Conservation (phyloP, 2,329 filamentous ascomycete genomes). For the Fusarium hostae region DNA sequence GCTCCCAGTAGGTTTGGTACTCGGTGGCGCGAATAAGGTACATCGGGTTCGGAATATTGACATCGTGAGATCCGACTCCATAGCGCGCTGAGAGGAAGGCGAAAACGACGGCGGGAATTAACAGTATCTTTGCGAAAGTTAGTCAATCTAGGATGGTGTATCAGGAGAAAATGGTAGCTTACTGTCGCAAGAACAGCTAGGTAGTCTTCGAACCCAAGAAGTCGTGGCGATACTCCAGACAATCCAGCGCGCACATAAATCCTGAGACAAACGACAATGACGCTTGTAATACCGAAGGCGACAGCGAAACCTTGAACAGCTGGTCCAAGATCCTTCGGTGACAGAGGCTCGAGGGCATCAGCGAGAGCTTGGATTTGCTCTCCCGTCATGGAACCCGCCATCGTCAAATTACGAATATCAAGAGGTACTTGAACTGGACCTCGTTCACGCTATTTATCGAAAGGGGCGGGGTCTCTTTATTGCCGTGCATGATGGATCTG, state of each 20-base stretch:
- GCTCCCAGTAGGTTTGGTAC: constrained; percentile 19
- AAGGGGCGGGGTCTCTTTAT: not conserved
- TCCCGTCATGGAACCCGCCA: constrained; percentile 4
- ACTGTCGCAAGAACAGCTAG: not conserved
- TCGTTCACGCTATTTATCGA: not conserved
- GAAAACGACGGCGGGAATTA: constrained; percentile 13
- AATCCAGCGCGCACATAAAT: constrained; percentile 19
- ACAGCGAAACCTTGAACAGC: constrained; percentile 7
- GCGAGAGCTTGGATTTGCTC: constrained; percentile 11
- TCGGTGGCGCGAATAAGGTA: constrained; percentile 13
- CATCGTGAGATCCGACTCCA: constrained; percentile 11
- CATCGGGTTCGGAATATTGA: not conserved
- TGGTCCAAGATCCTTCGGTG: not conserved
- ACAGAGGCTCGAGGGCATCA: not conserved
- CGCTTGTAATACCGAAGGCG: not conserved
- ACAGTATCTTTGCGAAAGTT: not conserved
- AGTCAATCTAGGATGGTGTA: rapidly evolving
- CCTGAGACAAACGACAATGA: not conserved
- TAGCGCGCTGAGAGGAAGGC: not conserved
- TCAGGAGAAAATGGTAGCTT: rapidly evolving
- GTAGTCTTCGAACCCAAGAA: constrained; percentile 15
- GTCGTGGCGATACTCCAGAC: not conserved
- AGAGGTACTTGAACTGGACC: not conserved
- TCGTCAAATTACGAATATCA: not conserved
- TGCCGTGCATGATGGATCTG: not conserved